Percentiles rank a stretch among this genome's conserved stretches.
Conservation (phyloP, 495 filamentous ascomycete genomes). For the Penicillium fimorum region DNA sequence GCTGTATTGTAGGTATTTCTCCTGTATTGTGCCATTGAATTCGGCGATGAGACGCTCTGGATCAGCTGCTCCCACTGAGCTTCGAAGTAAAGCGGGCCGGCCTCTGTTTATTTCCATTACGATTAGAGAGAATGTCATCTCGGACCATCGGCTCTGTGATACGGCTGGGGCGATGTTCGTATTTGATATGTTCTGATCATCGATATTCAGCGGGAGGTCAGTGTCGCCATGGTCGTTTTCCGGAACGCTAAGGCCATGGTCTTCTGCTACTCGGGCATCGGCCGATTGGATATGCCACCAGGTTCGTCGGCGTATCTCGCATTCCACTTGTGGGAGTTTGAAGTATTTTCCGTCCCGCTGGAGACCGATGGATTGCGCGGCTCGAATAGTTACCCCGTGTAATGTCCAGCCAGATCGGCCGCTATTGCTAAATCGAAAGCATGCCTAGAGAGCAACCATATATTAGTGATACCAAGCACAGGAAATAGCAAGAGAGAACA, state of each 20-base stretch:
- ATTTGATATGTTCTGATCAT: conserved; percentile 26
- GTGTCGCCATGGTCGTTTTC: conserved; percentile 27
- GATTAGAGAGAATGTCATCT: conserved; percentile 35
- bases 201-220: conserved; percentile 28
- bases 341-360: conserved; percentile 46
- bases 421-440: conserved; percentile 41
- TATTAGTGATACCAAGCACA: neutral
- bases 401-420: conserved; percentile 46
- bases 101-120: conserved; percentile 32
- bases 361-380: conserved; percentile 51
- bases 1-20: conserved; percentile 25
- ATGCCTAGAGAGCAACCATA: conserved; percentile 30
- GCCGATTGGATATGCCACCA: conserved; percentile 42
- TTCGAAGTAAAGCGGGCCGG: conserved; percentile 7
- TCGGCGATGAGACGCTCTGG: conserved; percentile 19
- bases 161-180: neutral
- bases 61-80: conserved; percentile 2
- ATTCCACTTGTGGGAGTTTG: conserved; percentile 37
- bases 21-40: conserved; percentile 19
- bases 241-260: conserved; percentile 35
- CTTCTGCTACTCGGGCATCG: conserved; percentile 37
- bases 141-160: conserved; percentile 24
- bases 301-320: conserved; percentile 43
- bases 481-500: neutral
- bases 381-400: conserved; percentile 44